These are phyloP conservation scores for Terana coerulea DNA, from an alignment of 768 basidiomycete species.

Conservation along the genomic window DNA sequence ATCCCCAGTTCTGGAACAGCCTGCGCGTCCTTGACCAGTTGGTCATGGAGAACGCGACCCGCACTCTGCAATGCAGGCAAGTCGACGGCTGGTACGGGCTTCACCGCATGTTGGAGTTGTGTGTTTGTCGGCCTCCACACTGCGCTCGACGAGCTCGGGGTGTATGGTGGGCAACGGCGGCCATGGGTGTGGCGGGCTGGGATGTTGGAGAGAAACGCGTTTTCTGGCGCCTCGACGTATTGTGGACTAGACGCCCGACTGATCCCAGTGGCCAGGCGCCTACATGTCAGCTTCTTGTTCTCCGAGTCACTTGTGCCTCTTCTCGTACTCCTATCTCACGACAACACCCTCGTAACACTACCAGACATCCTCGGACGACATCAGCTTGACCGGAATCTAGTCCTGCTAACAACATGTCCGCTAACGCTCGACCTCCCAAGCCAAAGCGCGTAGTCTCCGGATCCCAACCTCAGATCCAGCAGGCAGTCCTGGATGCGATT, in stretches of 20 bases:
- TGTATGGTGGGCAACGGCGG: slow-evolving; percentile 5
- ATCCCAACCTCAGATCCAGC: no score
- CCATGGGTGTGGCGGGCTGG: slow-evolving; percentile 8
- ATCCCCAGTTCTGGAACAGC: slow-evolving; percentile 70
- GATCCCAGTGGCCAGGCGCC: no score
- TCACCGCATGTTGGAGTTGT: slow-evolving; percentile 4
- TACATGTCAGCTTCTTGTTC: no score
- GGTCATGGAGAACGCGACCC: slow-evolving; percentile 62
- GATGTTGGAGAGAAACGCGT: slow-evolving; percentile 11
- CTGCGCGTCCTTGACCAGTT: slow-evolving; percentile 69
- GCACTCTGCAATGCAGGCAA: slow-evolving; percentile 61
- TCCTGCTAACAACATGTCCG: no score
- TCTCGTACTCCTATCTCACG: no score
- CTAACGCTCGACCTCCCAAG: no score
- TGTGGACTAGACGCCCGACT: not conserved
- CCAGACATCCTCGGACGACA: no score
- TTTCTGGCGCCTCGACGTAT: slow-evolving; percentile 7
- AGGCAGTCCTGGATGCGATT: slow-evolving; percentile 19
- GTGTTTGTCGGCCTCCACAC: not conserved
- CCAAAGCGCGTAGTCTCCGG: no score
- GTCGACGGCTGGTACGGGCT: slow-evolving; percentile 41
- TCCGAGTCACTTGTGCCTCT: no score
- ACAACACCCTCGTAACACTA: no score
- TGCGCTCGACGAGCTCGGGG: not conserved
- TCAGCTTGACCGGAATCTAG: no score